A percentile compares a stretch with the other conserved stretches of the same genome.
Conservation (phyloP, 345 rosid species). For the Combretum micranthum region DNA sequence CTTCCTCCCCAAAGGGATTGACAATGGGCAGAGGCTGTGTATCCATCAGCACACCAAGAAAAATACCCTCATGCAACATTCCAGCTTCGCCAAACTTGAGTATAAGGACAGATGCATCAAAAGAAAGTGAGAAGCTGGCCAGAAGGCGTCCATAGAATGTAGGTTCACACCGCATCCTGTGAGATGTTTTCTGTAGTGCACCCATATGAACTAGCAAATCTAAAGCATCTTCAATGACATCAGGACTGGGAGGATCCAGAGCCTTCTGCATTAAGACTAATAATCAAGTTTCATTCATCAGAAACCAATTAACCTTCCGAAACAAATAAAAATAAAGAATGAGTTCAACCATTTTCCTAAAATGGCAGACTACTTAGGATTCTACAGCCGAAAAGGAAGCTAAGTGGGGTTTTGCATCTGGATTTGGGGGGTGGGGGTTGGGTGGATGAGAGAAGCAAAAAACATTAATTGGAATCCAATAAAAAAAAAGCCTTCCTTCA, state of each 20-base stretch:
- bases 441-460: too few species aligned
- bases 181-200: conserved; percentile 45
- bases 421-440: too few species aligned
- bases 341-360: too few species aligned
- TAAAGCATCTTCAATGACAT: conserved; percentile 71
- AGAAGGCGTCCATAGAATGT: conserved; percentile 85
- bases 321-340: too few species aligned
- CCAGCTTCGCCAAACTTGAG: conserved; percentile 82
- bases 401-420: too few species aligned
- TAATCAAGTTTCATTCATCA: conserved; percentile 22
- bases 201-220: conserved; percentile 46
- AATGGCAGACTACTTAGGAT: too few species aligned
- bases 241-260: conserved; percentile 76
- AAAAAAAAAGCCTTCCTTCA: too few species aligned
- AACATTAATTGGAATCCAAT: too few species aligned
- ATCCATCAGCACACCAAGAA: conserved; percentile 81
- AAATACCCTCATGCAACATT: conserved; percentile 81
- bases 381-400: too few species aligned
- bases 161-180: conserved; percentile 70
- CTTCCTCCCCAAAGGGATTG: conserved; percentile 78
- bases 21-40: conserved; percentile 68
- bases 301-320: background rate
- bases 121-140: conserved; percentile 73
- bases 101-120: conserved; percentile 71
- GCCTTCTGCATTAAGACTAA: conserved; percentile 77